Percentiles rank a stretch among this genome's conserved stretches.
Evolutionary conservation across 306 rosid genomes (phyloP).

Genomic region (Acacia acuminata): DNA sequence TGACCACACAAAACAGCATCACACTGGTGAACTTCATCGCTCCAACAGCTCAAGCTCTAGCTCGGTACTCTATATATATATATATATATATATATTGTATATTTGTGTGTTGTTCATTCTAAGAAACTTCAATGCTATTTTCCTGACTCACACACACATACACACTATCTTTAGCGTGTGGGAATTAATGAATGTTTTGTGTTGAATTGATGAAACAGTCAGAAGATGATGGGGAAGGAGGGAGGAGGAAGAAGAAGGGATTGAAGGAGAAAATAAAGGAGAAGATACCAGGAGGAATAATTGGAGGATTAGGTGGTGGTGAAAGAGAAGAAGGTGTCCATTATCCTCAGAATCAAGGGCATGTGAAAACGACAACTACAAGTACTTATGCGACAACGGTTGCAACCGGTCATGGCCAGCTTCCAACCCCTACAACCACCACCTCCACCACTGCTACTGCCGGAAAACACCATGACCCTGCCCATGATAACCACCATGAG

Average conservation of each 20-base stretch:
- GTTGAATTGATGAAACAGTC: constrained; percentile 34
- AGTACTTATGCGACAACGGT: background rate
- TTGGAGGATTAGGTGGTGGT: background rate
- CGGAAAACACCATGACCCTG: constrained; percentile 13
- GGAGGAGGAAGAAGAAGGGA: constrained; percentile 72
- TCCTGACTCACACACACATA: no score
- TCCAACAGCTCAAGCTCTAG: constrained; percentile 57
- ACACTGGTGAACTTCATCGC: constrained; percentile 37
- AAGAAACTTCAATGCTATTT: no score
- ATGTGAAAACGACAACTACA: background rate
- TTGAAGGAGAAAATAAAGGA: constrained; percentile 64
- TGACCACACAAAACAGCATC: background rate
- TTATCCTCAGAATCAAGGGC: constrained; percentile 20
- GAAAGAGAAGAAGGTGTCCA: background rate
- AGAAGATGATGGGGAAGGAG: constrained; percentile 74
- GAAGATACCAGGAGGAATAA: constrained; percentile 42
- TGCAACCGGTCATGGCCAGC: background rate
- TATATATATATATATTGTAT: no score
- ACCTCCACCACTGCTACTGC: background rate
- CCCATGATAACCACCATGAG: constrained; percentile 38
- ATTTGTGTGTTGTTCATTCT: no score
- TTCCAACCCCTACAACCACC: constrained; percentile 16
- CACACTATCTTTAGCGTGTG: background rate
- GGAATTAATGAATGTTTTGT: background rate
- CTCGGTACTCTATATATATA: constrained; percentile 35